Evolutionary conservation across 2,329 filamentous ascomycete species (phyloP).

Genomic region (Pseudocercospora musae): DNA sequence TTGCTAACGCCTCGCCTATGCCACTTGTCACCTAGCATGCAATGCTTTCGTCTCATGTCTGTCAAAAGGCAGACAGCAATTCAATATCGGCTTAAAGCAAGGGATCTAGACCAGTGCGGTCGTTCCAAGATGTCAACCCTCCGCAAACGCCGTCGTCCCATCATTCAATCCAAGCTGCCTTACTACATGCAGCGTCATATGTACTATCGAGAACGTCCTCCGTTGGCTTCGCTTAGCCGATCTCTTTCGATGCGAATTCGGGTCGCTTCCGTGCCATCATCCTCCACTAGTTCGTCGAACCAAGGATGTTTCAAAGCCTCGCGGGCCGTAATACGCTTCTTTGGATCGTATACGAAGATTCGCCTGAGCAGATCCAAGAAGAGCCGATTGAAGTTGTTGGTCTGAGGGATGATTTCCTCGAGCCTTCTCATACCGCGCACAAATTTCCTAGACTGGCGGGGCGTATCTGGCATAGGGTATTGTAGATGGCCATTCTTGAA

Average conservation of each 20-base stretch:
- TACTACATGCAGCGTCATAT: not conserved
- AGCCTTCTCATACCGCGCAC: constrained; percentile 63
- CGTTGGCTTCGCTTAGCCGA: constrained; percentile 20
- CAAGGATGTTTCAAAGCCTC: constrained; percentile 64
- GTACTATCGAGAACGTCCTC: constrained; percentile 13
- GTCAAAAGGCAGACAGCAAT: not conserved
- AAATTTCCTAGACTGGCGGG: constrained; percentile 62
- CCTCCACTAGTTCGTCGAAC: constrained; percentile 62
- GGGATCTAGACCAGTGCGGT: not conserved
- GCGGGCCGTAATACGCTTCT: constrained; percentile 62
- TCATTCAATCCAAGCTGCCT: constrained; percentile 1
- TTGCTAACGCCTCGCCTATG: constrained; percentile 15
- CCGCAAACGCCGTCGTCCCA: not conserved
- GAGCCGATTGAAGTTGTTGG: constrained; percentile 56
- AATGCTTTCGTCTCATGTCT: constrained; percentile 9
- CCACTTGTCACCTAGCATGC: constrained; percentile 6
- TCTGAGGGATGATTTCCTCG: constrained; percentile 61
- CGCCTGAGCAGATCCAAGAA: constrained; percentile 61
- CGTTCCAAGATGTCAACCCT: constrained; percentile 1
- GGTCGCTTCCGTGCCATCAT: constrained; percentile 64
- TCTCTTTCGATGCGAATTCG: constrained; percentile 46
- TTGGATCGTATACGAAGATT: constrained; percentile 66
- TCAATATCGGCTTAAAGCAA: not conserved
- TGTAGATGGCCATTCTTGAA: constrained; percentile 52
- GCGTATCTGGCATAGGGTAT: constrained; percentile 62